Conservation (phyloP, 176 grass and related monocot genomes). For the Eremochloa ophiuroides region DNA sequence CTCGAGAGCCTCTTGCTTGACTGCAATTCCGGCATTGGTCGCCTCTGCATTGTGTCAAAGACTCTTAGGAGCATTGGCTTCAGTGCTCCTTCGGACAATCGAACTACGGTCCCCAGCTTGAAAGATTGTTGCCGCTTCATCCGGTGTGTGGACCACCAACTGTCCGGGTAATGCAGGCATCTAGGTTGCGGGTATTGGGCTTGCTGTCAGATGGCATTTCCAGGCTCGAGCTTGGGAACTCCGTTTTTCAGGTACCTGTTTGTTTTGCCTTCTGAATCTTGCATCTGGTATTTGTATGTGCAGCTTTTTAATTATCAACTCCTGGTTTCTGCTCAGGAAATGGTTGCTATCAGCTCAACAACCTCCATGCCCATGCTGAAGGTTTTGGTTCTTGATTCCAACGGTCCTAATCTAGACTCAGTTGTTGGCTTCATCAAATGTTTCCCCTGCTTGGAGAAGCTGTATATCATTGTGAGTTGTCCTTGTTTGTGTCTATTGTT, state of each 20-base stretch:
- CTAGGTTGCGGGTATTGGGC: neutral
- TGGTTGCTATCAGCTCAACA: neutral
- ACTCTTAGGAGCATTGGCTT: neutral
- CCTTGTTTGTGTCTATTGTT: neutral
- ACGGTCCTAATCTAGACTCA: neutral
- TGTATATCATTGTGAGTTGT: neutral
- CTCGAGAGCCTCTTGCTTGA: neutral
- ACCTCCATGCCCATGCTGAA: neutral
- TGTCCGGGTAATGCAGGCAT: neutral
- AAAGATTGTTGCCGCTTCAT: neutral
- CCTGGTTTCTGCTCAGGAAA: neutral
- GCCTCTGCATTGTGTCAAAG: neutral
- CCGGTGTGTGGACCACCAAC: fast-evolving
- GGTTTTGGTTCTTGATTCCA: neutral
- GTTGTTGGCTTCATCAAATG: neutral
- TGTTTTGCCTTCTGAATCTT: neutral
- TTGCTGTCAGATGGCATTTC: neutral
- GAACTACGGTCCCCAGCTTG: neutral
- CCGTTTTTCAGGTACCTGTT: neutral
- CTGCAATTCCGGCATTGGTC: neutral
- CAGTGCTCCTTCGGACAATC: neutral
- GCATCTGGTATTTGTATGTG: neutral
- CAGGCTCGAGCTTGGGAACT: neutral
- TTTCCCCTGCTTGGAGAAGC: conserved; percentile 6
- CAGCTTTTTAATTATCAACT: neutral